Evolutionary conservation across 228 moss, liverwort and hornwort genomes (phyloP).

Genomic region (Sphagnum fallax): DNA sequence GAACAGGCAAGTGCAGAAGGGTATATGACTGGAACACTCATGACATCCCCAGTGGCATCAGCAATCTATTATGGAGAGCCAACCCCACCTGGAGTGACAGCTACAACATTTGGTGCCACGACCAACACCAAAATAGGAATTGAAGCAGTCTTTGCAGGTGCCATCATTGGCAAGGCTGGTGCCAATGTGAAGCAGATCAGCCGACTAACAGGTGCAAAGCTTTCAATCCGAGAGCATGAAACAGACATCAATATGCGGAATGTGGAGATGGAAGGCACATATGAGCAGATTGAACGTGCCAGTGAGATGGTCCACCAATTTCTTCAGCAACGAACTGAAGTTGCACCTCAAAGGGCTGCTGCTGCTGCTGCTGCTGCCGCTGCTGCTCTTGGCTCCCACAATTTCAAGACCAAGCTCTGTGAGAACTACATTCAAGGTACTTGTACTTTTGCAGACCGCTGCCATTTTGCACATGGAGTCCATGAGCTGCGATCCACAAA

Average conservation of each 20-base stretch:
- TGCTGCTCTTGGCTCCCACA: constrained; percentile 68
- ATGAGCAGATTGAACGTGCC: constrained; percentile 83
- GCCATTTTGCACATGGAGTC: constrained; percentile 88
- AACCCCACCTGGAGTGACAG: constrained; percentile 78
- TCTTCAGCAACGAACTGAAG: constrained; percentile 60
- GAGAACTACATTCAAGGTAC: constrained; percentile 87
- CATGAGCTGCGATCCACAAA: constrained; percentile 62
- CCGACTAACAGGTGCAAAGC: constrained; percentile 82
- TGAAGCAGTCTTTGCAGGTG: constrained; percentile 77
- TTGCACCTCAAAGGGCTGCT: constrained; percentile 50
- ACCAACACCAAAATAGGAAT: constrained; percentile 89
- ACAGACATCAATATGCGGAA: constrained; percentile 78
- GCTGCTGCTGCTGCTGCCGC: constrained; percentile 20
- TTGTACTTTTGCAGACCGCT: constrained; percentile 90
- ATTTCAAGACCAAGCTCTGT: constrained; percentile 96
- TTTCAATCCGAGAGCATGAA: constrained; percentile 87
- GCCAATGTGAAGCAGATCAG: constrained; percentile 89
- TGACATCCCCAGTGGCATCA: constrained; percentile 64
- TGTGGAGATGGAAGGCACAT: constrained; percentile 93
- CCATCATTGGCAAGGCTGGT: constrained; percentile 88
- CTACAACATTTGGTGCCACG: constrained; percentile 48
- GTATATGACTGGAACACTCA: constrained; percentile 23
- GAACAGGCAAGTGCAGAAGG: constrained; percentile 6
- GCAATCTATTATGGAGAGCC: constrained; percentile 89
- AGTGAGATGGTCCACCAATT: constrained; percentile 86